Conservation (phyloP, 768 basidiomycete genomes). For the Tulasnella sp. region DNA sequence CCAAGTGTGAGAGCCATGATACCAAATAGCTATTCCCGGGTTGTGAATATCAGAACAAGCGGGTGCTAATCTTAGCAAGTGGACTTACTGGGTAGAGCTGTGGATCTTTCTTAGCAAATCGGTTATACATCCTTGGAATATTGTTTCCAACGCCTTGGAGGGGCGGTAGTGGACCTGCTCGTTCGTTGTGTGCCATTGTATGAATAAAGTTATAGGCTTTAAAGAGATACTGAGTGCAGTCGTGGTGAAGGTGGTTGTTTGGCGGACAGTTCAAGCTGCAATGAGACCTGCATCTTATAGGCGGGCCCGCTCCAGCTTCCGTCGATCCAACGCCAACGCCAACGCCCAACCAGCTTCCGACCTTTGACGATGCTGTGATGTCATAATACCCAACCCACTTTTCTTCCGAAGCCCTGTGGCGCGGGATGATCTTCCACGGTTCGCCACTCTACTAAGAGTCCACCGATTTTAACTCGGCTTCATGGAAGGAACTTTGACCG, state of each 20-base stretch:
- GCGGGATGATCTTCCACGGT: neutral
- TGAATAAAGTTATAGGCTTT: neutral
- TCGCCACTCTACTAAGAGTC: neutral
- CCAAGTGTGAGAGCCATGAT: conserved; percentile 17
- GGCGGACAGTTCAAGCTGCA: neutral
- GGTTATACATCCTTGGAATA: conserved; percentile 5
- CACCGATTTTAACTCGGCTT: neutral
- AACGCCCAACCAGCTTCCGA: neutral
- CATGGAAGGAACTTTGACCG: neutral
- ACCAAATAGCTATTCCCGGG: neutral
- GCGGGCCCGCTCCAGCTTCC: neutral
- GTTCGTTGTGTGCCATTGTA: neutral
- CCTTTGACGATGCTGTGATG: neutral
- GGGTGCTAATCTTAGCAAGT: no score
- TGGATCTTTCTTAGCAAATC: conserved; percentile 17
- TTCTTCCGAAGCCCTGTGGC: neutral
- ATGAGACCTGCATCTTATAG: neutral
- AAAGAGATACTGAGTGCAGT: neutral
- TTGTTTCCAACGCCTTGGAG: conserved; percentile 1
- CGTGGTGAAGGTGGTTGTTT: neutral
- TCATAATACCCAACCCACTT: neutral
- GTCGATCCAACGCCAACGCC: neutral
- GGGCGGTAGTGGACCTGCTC: neutral
- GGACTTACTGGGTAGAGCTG: conserved; percentile 11
- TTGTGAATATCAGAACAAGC: neutral